Base-by-base conservation (phyloP, 768 basidiomycete species). In the Clavaria fumosa region DNA sequence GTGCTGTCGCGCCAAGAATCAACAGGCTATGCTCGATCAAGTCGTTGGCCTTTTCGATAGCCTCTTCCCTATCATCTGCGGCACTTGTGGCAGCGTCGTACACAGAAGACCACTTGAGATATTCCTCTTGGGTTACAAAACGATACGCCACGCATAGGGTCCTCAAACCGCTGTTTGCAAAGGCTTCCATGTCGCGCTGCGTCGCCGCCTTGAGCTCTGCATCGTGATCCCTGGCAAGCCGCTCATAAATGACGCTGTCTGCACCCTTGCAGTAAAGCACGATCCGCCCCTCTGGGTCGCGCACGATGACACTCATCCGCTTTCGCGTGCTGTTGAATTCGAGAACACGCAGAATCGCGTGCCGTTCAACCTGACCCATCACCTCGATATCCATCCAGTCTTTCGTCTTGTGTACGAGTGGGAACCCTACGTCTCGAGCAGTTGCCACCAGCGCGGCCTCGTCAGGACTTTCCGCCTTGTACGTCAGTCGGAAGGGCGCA, bases 381-480 rank as follows among this genome's bases (percentile, higher is more conserved):
- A 93, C 84, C 59, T 91, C 83, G 48, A 96, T 89, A 39, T 90
- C 83, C 50, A 95, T 57, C 10, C 61, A 59, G 28, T 81, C 77
- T 56, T 78, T 82, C 23, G 69, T 65, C 54, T 77, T 78, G 46
- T 65, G 67, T 30, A 95, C 57, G 58, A 95, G 97, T 1, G 85
- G 82, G 54, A 95, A 97, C 0, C 93, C 93, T 4, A 78, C 78
- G 52, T 97, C 93, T 24, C 91, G 68, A 11, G 93, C 91, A 6
- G 84, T 88, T 21, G 70, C 78, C 6, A 97, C 93, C 23, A 97
- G 67, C 9, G 93, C 93, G 15, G 89, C 86, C 53, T 96, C 93
- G 50, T 96, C 90, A 0, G 89, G 91, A 3, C 81, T 85, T 59
- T 99, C 91, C 3, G 93, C 93, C 58, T 96, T 97, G 66, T 96